phyloP scores from a whole-genome alignment of 768 basidiomycete genomes.

The Boletus bicolor region DNA sequence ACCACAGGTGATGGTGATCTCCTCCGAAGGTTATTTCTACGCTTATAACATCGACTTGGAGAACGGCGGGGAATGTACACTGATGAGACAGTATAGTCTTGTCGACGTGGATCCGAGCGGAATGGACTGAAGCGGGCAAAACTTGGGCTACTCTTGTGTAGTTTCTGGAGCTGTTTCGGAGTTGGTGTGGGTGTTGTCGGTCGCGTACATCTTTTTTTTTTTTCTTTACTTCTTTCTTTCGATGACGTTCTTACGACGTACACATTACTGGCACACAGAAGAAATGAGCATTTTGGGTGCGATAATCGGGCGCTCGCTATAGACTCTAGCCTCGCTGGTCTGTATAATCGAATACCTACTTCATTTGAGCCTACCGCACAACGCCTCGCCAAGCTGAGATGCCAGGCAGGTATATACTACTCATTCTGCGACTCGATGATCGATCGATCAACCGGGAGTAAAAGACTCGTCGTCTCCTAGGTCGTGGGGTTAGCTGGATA shows the following conservation, averaged over 20 bases:
- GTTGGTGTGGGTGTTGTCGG: not conserved
- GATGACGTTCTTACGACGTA: not conserved
- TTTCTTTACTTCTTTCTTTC: not conserved
- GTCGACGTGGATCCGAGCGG: conserved; percentile 28
- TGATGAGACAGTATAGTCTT: conserved; percentile 88
- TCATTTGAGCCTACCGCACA: no score
- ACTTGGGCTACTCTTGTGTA: not conserved
- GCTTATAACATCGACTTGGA: conserved; percentile 95
- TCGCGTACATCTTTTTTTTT: not conserved
- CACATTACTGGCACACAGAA: not conserved
- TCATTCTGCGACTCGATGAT: no score
- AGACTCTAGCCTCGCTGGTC: no score
- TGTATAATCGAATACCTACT: no score
- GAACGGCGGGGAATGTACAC: conserved; percentile 89
- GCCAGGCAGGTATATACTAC: no score
- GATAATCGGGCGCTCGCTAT: no score
- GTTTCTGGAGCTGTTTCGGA: not conserved
- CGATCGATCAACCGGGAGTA: no score
- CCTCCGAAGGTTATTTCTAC: conserved; percentile 94
- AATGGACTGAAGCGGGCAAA: conserved; percentile 25
- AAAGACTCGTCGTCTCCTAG: no score
- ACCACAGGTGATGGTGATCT: conserved; percentile 96
- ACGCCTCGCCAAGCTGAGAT: no score
- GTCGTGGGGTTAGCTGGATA: no score
- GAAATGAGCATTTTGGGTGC: not conserved